Conservation (phyloP, 345 rosid genomes). For the Erucastrum elatum region DNA sequence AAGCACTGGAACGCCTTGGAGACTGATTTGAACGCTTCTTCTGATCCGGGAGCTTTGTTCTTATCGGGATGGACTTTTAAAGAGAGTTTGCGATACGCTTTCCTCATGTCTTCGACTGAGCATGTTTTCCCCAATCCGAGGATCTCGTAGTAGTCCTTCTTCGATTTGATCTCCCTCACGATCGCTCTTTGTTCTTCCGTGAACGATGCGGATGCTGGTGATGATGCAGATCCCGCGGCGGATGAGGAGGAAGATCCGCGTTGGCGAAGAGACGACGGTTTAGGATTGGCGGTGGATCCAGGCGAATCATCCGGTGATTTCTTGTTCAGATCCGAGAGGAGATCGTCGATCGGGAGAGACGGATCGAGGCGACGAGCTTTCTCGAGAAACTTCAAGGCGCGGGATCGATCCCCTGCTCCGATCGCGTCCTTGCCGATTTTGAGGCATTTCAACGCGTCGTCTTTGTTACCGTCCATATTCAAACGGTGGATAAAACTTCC, state of each 20-base stretch:
- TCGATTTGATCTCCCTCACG: constrained; percentile 69
- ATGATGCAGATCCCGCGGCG: constrained; percentile 18
- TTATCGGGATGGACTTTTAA: constrained; percentile 94
- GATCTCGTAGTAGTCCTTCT: constrained; percentile 85
- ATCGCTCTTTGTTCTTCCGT: constrained; percentile 74
- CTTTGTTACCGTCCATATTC: constrained; percentile 90
- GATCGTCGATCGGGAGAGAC: constrained; percentile 56
- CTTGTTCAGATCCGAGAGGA: constrained; percentile 48
- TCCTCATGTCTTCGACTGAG: constrained; percentile 77
- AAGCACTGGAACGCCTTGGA: constrained; percentile 92
- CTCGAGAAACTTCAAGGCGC: constrained; percentile 68
- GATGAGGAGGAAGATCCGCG: constrained; percentile 39
- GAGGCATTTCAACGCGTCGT: constrained; percentile 32
- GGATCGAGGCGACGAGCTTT: constrained; percentile 98
- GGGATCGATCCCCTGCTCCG: constrained; percentile 71
- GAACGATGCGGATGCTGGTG: constrained; percentile 37
- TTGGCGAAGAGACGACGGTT: constrained; percentile 50
- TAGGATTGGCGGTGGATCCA: constrained; percentile 27
- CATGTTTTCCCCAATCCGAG: constrained; percentile 62
- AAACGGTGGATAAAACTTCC: background rate
- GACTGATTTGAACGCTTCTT: constrained; percentile 83
- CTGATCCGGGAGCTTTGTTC: constrained; percentile 92
- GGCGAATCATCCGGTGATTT: constrained; percentile 14
- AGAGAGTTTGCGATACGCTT: constrained; percentile 80
- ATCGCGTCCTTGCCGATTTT: constrained; percentile 82